A percentile compares a stretch with the other conserved stretches of the same genome.
These are phyloP conservation scores for Nothophaeocryptopus gaeumannii DNA, from an alignment of 2,329 filamentous ascomycete species.

Conservation along the genomic window DNA sequence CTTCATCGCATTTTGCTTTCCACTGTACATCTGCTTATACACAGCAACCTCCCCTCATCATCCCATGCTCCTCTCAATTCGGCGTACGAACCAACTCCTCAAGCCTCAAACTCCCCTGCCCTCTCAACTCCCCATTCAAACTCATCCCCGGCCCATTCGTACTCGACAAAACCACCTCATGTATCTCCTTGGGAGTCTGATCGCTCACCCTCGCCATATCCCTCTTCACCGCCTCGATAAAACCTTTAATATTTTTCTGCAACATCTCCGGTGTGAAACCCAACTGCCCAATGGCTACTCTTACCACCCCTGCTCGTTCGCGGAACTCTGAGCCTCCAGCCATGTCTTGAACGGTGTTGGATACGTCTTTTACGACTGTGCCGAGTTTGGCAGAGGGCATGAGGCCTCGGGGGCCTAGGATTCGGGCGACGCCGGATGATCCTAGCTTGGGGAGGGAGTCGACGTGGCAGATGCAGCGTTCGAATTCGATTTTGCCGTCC, in stretches of 20 bases:
- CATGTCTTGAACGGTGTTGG: conserved; percentile 72
- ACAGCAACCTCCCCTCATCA: no score
- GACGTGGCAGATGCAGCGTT: conserved; percentile 81
- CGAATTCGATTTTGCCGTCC: conserved; percentile 77
- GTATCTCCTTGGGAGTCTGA: conserved; percentile 67
- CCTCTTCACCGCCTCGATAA: conserved; percentile 73
- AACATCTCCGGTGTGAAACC: conserved; percentile 85
- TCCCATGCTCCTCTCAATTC: no score
- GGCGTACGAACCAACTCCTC: no score
- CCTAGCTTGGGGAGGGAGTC: conserved; percentile 74
- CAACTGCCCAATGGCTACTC: conserved; percentile 87
- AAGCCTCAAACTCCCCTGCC: conserved; percentile 49
- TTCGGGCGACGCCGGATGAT: conserved; percentile 74
- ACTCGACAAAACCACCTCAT: conserved; percentile 76
- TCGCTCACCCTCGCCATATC: conserved; percentile 68
- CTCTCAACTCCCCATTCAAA: conserved; percentile 73
- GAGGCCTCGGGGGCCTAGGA: conserved; percentile 82
- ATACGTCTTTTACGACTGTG: conserved; percentile 81
- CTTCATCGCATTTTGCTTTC: no score
- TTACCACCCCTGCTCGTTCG: conserved; percentile 78
- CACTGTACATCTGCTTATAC: no score
- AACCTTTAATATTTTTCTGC: conserved; percentile 74
- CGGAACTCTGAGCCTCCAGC: conserved; percentile 83
- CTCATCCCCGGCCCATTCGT: conserved; percentile 84
- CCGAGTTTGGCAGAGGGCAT: conserved; percentile 90